Evolutionary conservation across 1,139 yeast genomes (phyloP).

Genomic region (Diutina scorzettiae): DNA sequence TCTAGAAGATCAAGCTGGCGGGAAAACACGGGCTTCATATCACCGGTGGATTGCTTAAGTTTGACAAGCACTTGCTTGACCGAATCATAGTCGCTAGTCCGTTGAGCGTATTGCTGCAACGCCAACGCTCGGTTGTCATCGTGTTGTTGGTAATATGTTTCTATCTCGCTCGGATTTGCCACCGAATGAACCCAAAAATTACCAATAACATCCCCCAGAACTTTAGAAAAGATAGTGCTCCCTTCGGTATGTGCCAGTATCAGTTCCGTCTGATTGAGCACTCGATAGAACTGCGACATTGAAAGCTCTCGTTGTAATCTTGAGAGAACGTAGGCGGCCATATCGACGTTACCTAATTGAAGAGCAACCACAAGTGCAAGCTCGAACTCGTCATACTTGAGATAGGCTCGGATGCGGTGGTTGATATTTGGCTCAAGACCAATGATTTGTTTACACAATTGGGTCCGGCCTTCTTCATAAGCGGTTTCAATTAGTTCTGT

Average conservation of each 20-base stretch:
- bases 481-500: constrained; percentile 54
- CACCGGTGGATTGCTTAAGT: background rate
- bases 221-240: constrained; percentile 12
- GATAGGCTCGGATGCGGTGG: constrained; percentile 49
- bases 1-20: background rate
- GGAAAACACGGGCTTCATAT: background rate
- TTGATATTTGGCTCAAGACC: constrained; percentile 57
- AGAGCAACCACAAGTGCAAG: constrained; percentile 61
- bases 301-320: constrained; percentile 32
- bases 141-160: constrained; percentile 23
- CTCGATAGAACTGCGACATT: constrained; percentile 27
- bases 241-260: constrained; percentile 13
- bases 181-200: constrained; percentile 26
- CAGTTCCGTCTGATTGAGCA: constrained; percentile 30
- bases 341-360: constrained; percentile 53
- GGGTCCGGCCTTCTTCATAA: constrained; percentile 69
- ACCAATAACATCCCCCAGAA: constrained; percentile 32
- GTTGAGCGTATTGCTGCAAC: background rate
- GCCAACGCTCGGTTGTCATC: constrained; percentile 14
- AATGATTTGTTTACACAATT: constrained; percentile 52
- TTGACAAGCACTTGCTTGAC: background rate
- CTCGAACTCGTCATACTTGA: constrained; percentile 64
- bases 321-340: constrained; percentile 49
- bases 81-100: background rate
- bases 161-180: constrained; percentile 18